Evolutionary conservation across 2,329 filamentous ascomycete species (phyloP).

Genomic region (Venturia effusa): DNA sequence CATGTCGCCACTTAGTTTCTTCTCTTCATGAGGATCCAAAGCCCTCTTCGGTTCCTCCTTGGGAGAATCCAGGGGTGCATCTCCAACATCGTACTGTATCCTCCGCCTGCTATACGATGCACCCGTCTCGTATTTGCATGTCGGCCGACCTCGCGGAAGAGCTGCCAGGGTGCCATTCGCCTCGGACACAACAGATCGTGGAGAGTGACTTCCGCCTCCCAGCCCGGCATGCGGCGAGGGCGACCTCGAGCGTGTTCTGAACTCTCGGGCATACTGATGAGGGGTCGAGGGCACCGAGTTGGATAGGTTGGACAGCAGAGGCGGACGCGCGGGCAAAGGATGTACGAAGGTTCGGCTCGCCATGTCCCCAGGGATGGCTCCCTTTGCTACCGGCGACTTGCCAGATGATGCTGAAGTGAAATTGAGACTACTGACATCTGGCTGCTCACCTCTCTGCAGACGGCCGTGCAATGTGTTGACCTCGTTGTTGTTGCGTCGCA

Average conservation of each 20-base stretch:
- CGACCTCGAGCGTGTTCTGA: constrained; percentile 61
- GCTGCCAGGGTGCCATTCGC: constrained; percentile 65
- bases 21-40: constrained; percentile 28
- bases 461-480: not conserved
- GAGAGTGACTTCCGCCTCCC: constrained; percentile 62
- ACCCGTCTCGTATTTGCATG: constrained; percentile 81
- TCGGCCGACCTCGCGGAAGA: constrained; percentile 51
- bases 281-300: constrained; percentile 91
- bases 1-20: constrained; percentile 67
- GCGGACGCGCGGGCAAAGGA: constrained; percentile 29
- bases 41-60: constrained; percentile 53
- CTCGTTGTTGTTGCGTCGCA: not conserved
- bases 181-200: constrained; percentile 82
- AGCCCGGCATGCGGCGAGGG: constrained; percentile 63
- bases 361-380: constrained; percentile 5
- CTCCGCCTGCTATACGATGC: constrained; percentile 70
- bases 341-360: not conserved
- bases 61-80: constrained; percentile 61
- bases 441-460: not conserved
- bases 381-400: constrained; percentile 8
- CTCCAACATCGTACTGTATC: constrained; percentile 87
- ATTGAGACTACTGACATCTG: not conserved
- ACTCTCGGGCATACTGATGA: constrained; percentile 74
- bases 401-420: not conserved
- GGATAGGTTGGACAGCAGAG: constrained; percentile 55